phyloP scores from a whole-genome alignment of 345 rosid species.

The Eucalyptus marginata region DNA sequence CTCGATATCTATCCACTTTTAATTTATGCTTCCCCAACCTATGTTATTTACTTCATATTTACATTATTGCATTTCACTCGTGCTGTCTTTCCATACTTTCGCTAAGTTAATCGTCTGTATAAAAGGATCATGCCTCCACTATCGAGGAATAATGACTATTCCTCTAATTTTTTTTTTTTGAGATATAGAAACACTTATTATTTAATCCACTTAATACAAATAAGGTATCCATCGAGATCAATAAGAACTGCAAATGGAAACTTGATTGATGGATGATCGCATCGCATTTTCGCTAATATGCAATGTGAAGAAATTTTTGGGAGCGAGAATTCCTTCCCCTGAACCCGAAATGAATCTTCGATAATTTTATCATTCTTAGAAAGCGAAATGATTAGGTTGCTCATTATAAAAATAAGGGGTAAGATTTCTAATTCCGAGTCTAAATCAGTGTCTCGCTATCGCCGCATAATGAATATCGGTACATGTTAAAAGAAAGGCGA shows the following conservation, averaged over 20 bases:
- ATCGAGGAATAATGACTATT: neutral
- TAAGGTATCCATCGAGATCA: neutral
- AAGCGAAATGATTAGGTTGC: neutral
- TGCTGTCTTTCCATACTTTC: neutral
- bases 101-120: neutral
- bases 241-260: neutral
- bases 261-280: neutral
- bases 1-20: neutral
- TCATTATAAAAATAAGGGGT: rapidly evolving
- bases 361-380: neutral
- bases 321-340: rapidly evolving
- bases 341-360: rapidly evolving
- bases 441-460: rapidly evolving
- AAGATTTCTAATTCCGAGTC: rapidly evolving
- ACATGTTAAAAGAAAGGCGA: neutral
- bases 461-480: rapidly evolving
- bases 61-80: neutral
- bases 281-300: rapidly evolving
- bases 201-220: rapidly evolving
- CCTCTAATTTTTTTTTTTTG: no score
- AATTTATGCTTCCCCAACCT: neutral
- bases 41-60: neutral
- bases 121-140: neutral
- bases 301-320: neutral
- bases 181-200: neutral